These are phyloP conservation scores for Trifolium repens DNA, from an alignment of 306 rosid species.

Conservation along the genomic window DNA sequence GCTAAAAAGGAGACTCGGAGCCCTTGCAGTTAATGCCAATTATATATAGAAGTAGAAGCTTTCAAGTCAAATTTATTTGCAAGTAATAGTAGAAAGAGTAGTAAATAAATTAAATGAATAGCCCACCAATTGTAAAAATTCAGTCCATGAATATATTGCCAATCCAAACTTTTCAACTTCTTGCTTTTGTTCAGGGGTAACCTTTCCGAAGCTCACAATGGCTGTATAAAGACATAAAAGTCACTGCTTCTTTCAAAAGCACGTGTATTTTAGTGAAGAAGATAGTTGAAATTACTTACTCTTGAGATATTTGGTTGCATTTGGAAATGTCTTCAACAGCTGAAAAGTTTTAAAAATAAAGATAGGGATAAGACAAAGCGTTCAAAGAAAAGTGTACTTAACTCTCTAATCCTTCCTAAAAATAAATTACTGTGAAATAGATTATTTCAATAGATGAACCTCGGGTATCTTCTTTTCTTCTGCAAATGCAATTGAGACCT, in stretches of 20 bases:
- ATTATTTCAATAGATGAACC: slow-evolving; percentile 51
- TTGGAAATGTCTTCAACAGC: slow-evolving; percentile 86
- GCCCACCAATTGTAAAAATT: slow-evolving; percentile 78
- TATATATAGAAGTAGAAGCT: background rate
- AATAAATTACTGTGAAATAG: slow-evolving; percentile 11
- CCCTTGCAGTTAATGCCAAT: slow-evolving; percentile 7
- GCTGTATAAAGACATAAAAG: slow-evolving; percentile 51
- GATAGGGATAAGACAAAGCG: slow-evolving; percentile 25
- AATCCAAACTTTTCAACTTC: slow-evolving; percentile 64
- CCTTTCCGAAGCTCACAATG: slow-evolving; percentile 92
- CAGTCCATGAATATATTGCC: slow-evolving; percentile 77
- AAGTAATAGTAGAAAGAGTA: slow-evolving; percentile 12
- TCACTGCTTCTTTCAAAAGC: slow-evolving; percentile 24
- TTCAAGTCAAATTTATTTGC: slow-evolving; percentile 34
- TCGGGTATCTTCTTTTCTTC: slow-evolving; percentile 90
- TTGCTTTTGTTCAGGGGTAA: slow-evolving; percentile 73
- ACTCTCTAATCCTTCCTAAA: slow-evolving; percentile 33
- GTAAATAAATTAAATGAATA: slow-evolving; percentile 37
- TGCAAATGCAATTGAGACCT: slow-evolving; percentile 73
- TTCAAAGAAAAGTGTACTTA: background rate
- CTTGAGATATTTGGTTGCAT: slow-evolving; percentile 59
- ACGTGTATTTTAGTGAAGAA: slow-evolving; percentile 9
- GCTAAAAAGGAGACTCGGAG: slow-evolving; percentile 6
- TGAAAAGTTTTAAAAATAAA: slow-evolving; percentile 47
- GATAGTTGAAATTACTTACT: slow-evolving; percentile 57